Percentiles rank a stretch among this genome's conserved stretches.
phyloP scores from a whole-genome alignment of 495 filamentous ascomycete species.

The Hyphodiscus hymeniophilus region DNA sequence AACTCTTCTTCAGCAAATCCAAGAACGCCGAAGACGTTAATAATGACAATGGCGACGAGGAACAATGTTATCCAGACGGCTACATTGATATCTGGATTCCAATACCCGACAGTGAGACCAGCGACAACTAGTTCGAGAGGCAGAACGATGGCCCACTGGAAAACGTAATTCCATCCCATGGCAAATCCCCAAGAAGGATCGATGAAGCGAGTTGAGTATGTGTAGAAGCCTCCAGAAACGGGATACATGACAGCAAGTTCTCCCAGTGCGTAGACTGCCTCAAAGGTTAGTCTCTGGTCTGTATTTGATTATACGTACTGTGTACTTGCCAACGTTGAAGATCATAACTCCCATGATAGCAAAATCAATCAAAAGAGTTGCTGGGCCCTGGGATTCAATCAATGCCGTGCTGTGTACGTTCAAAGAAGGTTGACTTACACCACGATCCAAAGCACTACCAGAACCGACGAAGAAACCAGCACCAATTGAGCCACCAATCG shows the following conservation, averaged over 20 bases:
- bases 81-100: constrained; percentile 37
- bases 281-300: neutral
- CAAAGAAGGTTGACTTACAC: constrained; percentile 18
- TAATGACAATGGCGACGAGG: constrained; percentile 58
- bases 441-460: constrained; percentile 33
- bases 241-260: constrained; percentile 31
- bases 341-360: constrained; percentile 22
- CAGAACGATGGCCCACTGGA: constrained; percentile 53
- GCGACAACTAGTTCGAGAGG: constrained; percentile 48
- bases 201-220: constrained; percentile 75
- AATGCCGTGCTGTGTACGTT: too few relatives aligned
- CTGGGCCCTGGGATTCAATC: too few relatives aligned
- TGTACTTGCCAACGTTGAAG: constrained; percentile 14
- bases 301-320: neutral
- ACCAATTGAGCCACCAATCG: constrained; percentile 55
- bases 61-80: constrained; percentile 69
- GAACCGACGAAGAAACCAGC: constrained; percentile 48
- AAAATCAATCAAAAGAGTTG: constrained; percentile 18
- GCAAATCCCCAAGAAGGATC: constrained; percentile 81
- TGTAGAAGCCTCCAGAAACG: constrained; percentile 45
- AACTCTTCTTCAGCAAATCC: constrained; percentile 90
- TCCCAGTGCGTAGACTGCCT: constrained; percentile 15
- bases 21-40: constrained; percentile 80
- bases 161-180: constrained; percentile 72
- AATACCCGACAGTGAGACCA: constrained; percentile 48